phyloP scores from a whole-genome alignment of 1,284 basidiomycete genomes.

The Chalciporus sp. region DNA sequence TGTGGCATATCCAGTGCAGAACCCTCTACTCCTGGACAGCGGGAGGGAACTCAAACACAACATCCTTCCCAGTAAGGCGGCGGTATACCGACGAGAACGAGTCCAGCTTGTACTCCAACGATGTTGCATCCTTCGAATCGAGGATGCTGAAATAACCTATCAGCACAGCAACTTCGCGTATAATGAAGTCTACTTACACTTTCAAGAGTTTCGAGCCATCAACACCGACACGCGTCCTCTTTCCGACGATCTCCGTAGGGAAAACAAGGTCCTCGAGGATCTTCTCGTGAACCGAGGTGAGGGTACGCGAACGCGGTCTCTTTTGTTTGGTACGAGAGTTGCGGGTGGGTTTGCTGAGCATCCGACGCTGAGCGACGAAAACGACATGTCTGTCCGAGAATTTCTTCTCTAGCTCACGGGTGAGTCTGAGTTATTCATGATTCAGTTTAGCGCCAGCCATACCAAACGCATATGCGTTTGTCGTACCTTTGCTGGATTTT shows the following conservation, averaged over 20 bases:
- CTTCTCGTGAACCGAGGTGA: slow-evolving; percentile 97
- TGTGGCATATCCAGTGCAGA: slow-evolving; percentile 19
- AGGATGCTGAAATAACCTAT: slow-evolving; percentile 70
- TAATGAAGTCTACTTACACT: slow-evolving; percentile 69
- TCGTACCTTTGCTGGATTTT: slow-evolving; percentile 96
- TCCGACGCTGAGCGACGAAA: slow-evolving; percentile 98
- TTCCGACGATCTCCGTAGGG: slow-evolving; percentile 99
- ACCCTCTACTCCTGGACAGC: slow-evolving; percentile 60
- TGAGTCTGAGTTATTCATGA: slow-evolving; percentile 68
- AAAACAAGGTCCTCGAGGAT: slow-evolving; percentile 99
- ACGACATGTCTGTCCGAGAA: slow-evolving; percentile 99
- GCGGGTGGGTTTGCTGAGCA: slow-evolving; percentile 97
- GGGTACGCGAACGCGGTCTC: slow-evolving; percentile 94
- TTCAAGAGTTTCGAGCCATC: slow-evolving; percentile 93
- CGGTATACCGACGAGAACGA: slow-evolving; percentile 95
- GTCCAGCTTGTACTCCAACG: slow-evolving; percentile 99
- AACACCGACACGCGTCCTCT: slow-evolving; percentile 89
- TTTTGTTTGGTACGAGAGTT: slow-evolving; percentile 94
- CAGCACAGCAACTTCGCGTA: slow-evolving; percentile 18
- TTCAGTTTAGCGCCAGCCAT: slow-evolving; percentile 9
- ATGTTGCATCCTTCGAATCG: slow-evolving; percentile 97
- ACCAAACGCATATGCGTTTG: neutral
- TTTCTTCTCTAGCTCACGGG: slow-evolving; percentile 99
- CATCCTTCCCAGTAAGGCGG: slow-evolving; percentile 92
- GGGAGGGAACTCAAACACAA: slow-evolving; percentile 86